Conservation (phyloP, 148 eudicot genomes). For the Heliamphora exappendiculata region DNA sequence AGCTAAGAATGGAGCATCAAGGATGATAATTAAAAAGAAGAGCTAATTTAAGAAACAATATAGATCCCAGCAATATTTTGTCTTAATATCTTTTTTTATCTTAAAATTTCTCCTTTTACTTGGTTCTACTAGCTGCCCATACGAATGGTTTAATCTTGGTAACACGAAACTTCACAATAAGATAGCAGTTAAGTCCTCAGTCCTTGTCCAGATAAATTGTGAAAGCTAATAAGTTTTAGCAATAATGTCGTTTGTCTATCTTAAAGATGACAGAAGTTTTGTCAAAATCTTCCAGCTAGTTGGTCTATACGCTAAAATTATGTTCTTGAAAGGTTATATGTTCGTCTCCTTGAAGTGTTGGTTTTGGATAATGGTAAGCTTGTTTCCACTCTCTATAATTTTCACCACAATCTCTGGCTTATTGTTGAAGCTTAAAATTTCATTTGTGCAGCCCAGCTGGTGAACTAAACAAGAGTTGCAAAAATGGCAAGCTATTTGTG, state of each 20-base stretch:
- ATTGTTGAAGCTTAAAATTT: background rate
- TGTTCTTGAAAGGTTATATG: background rate
- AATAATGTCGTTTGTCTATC: too few species aligned
- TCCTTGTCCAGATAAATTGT: too few species aligned
- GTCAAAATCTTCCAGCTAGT: background rate
- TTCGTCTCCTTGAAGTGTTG: background rate
- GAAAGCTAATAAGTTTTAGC: too few species aligned
- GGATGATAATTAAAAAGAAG: background rate
- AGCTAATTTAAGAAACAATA: background rate
- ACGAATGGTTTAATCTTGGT: too few species aligned
- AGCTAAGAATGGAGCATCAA: background rate
- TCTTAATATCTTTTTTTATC: too few species aligned
- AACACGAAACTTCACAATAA: too few species aligned
- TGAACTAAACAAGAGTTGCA: background rate
- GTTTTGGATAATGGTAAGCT: background rate
- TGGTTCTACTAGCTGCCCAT: too few species aligned
- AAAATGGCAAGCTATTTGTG: conserved; percentile 75
- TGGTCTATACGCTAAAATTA: background rate
- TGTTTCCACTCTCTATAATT: background rate
- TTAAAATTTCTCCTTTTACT: too few species aligned
- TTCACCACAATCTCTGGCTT: background rate
- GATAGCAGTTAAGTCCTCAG: too few species aligned
- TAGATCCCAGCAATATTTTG: background rate
- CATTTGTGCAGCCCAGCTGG: background rate
- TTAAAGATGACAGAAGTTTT: background rate